Base-by-base conservation (phyloP, 2,329 filamentous ascomycete genomes). In the Exutisphaerella laricina region DNA sequence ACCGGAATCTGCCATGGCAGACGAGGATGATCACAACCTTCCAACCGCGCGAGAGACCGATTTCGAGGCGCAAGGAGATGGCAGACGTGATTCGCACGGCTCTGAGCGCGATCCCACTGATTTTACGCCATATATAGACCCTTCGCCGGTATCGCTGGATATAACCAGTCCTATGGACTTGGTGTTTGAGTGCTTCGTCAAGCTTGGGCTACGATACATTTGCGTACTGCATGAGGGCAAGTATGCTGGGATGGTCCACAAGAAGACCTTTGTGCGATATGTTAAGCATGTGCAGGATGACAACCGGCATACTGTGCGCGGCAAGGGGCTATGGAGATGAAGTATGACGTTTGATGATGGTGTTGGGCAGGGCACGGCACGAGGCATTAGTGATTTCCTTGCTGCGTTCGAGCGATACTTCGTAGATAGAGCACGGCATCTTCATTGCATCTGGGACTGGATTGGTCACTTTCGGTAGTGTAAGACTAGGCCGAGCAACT, bases 241-340 rank as follows among this genome's bases (percentile, higher is more conserved):
- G 48, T 98, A 87, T 66, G 85, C 85, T 2, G 92, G 92, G 49
- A 78, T 98, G 73, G 88, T 84, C 38, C 92, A 98, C 66, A 97
- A 97, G 72, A 98, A 98, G 71, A 83, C 81, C 3, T 97, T 98
- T 70, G 90, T 95, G 46, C 89, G 87, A 65, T 96, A 94, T 62
- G 84, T 94, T 66, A 87, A 89, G 54, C 84, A 94, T 59, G 69
- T 89, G 33, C 85, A 92, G 60, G 74, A 83, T 54, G 61, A 53
- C 35, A 52, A 60, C 37, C 39, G 45, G n/a, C 30, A 29, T 28
- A 46, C 20, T 4, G 17, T 33, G 13, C 13, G 47, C 4, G 32
- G 20, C 28, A 42, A 37, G 16, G n/a, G n/a, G n/a, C n/a, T n/a
- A n/a, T n/a, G 44, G 38, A 38, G 36, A 43, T 17, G 13, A 9